Base-by-base conservation (phyloP, 164 flowering plant genomes). In the Amborella trichopoda region DNA sequence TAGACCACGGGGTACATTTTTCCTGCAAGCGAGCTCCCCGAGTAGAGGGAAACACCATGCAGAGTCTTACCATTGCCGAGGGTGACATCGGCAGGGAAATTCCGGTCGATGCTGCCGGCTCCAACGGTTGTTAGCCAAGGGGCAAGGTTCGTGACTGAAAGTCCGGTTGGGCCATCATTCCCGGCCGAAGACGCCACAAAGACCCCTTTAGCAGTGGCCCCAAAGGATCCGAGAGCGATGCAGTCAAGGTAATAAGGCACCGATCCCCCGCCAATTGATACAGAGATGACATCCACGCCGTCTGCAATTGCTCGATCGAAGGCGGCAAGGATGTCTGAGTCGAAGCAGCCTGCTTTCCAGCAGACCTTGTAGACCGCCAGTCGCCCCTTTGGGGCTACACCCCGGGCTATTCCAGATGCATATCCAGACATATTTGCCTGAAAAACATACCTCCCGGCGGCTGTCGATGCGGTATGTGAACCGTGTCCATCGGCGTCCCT, bases 401-500 rank as follows among this genome's bases (percentile, higher is more conserved):
- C 98, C 41, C 81, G 81, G 0, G 98, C 98, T n/a, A 86, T 65
- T 2, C 98, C 98, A 2, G 80, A 3, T 0, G 98, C 98, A 27
- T 86, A 86, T 0, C 98, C 98, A 3, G 49, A 46, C 87, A 90
- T 74, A 32, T 70, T 81, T 1, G 96, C 96, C 32, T 59, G 49
- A 32, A 83, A 83, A 0, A 80, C 48, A 56, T 81, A 53, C 14
- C 96, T 44, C 0, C 98, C 98, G 0, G 94, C 98, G 1, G 96
- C 93, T 0, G 98, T 91, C 0, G 95, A 86, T 0, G 96, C 98
- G 0, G 98, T 91, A 67, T 91, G 98, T 4, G 98, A 86, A 2
- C 98, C 98, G 28, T 91, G 98, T 0, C 98, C 98, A 43, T 91
- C 98, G 1, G 95, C 89, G 18, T 91, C 98, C 41, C 96, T 54